These are phyloP conservation scores for Lathyrus oleraceus DNA, from an alignment of 306 rosid species.

Conservation along the genomic window DNA sequence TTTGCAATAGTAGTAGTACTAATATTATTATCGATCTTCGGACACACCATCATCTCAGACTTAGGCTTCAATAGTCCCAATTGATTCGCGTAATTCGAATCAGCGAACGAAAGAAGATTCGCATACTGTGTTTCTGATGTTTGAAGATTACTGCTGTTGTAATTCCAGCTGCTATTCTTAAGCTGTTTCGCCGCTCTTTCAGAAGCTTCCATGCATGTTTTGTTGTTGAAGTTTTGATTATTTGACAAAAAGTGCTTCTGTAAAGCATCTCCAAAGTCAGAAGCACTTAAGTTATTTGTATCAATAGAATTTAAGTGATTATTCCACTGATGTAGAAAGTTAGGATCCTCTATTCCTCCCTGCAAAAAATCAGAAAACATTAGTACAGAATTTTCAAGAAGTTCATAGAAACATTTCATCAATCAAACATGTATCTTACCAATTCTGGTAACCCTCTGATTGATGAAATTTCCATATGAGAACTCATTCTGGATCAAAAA, in stretches of 20 bases:
- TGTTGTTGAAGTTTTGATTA: conserved; percentile 47
- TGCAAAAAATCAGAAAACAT: conserved; percentile 33
- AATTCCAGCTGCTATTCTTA: conserved; percentile 54
- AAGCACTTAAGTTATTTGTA: conserved; percentile 50
- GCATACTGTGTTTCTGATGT: conserved; percentile 42
- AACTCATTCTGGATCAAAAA: conserved; percentile 34
- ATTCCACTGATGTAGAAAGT: conserved; percentile 58
- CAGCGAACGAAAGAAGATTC: conserved; percentile 52
- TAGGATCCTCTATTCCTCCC: conserved; percentile 69
- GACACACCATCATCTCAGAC: conserved; percentile 51
- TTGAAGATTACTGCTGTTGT: conserved; percentile 35
- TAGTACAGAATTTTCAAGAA: neutral
- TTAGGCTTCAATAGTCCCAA: conserved; percentile 61
- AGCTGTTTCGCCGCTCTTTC: conserved; percentile 57
- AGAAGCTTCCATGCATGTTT: conserved; percentile 43
- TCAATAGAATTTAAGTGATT: conserved; percentile 54
- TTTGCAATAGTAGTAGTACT: conserved; percentile 41
- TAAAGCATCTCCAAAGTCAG: conserved; percentile 64
- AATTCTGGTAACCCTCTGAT: conserved; percentile 53
- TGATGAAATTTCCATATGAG: conserved; percentile 64
- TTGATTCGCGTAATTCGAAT: conserved; percentile 50
- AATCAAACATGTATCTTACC: conserved; percentile 45
- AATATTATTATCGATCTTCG: conserved; percentile 38
- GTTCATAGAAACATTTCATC: neutral
- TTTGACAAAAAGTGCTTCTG: conserved; percentile 49